Evolutionary conservation across 306 rosid species (phyloP), one percentile per base, ranked within the genome.

Genomic region (Cucurbita moschata): DNA sequence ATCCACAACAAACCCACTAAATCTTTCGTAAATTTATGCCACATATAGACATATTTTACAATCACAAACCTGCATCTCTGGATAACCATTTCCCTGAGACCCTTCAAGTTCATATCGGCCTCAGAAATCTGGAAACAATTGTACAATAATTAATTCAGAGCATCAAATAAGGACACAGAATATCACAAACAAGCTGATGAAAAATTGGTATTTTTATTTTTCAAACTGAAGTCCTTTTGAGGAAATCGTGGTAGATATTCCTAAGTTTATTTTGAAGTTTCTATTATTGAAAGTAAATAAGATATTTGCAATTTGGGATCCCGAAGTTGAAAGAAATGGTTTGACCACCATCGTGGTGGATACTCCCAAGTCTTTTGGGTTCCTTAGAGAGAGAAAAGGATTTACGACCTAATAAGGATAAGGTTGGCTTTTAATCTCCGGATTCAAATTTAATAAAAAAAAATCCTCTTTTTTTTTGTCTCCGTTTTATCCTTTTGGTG

Each of bases 61-160:
- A 21, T 18, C 10, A 54, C 90, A 68, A 64, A 92, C 96, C 96
- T 92, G 96, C 92, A 92, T 71, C 82, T 84, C 76, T 75, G 86
- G 72, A 90, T 88, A 79, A 85, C 95, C 86, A 83, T 86, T 75
- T 92, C 92, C 19, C 90, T 82, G 16, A 92, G 86, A 67, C 85
- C 90, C 81, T 92, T 92, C 83, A 92, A 78, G 77, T 84, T 86
- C 76, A 76, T 53, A 79, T 90, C 96, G 73, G 87, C 82, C 77
- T 92, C 90, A 55, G 82, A 81, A 67, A 89, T 80, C 98, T 89
- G 88, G 78, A 75, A 86, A 85, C 26, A 83, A 56, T 74, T 79
- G 10, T 14, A 59, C 18, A 26, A 59, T 59, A 30, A 59, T 30
- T 59, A 30, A 23, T 59, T 59, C 15, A 35, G 42, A 59, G 65